Percentiles rank a stretch among this genome's conserved stretches.
Conservation (phyloP, 2,329 filamentous ascomycete genomes). For the Cercospora berteroae region DNA sequence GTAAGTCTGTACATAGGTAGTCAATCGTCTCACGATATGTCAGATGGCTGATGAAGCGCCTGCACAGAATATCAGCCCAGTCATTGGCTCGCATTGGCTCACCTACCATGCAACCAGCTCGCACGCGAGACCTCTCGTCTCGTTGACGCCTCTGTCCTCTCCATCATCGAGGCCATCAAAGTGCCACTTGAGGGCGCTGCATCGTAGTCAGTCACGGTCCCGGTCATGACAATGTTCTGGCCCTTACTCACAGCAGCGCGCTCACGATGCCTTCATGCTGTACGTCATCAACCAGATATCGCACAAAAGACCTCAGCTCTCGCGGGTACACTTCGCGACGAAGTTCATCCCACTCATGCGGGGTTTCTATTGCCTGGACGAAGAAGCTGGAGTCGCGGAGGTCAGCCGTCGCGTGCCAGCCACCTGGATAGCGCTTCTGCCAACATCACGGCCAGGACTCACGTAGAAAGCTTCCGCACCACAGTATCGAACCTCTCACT, state of each 20-base stretch:
- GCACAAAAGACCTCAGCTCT: conserved; percentile 60
- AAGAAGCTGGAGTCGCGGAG: conserved; percentile 53
- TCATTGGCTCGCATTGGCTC: neutral
- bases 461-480: conserved; percentile 66
- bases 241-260: conserved; percentile 61
- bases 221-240: neutral
- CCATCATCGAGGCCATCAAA: conserved; percentile 62
- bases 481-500: conserved; percentile 63
- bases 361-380: conserved; percentile 60
- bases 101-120: conserved; percentile 69
- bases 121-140: conserved; percentile 69
- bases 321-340: conserved; percentile 62
- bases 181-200: conserved; percentile 71
- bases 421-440: conserved; percentile 8
- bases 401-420: conserved; percentile 16
- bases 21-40: conserved; percentile 72
- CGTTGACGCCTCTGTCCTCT: conserved; percentile 62
- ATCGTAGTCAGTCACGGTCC: neutral
- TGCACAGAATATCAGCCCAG: conserved; percentile 1
- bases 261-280: conserved; percentile 70
- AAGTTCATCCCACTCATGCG: conserved; percentile 71
- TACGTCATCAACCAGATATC: conserved; percentile 61
- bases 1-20: conserved; percentile 69
- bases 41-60: conserved; percentile 68
- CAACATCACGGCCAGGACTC: conserved; percentile 27